Conservation (phyloP, 345 rosid species). For the Turnera subulata region DNA sequence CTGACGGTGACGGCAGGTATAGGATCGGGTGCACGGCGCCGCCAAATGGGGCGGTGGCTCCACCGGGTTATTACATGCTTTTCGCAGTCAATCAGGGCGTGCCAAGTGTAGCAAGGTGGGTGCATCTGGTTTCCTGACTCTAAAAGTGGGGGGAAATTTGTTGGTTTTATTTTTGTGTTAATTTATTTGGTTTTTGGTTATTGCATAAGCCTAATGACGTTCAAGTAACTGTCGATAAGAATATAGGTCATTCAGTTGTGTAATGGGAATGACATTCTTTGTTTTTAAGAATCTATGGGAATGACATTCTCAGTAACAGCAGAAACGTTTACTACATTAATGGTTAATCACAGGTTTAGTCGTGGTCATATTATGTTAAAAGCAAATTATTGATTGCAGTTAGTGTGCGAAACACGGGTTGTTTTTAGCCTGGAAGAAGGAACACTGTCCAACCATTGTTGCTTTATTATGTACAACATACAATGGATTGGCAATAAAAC, state of each 20-base stretch:
- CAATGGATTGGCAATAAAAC: too few relatives aligned
- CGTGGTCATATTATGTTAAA: too few relatives aligned
- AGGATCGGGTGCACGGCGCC: slow-evolving; percentile 70
- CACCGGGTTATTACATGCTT: slow-evolving; percentile 88
- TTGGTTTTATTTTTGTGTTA: neutral
- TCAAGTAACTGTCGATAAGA: neutral
- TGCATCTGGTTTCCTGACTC: slow-evolving; percentile 48
- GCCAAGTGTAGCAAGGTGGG: slow-evolving; percentile 87
- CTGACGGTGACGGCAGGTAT: slow-evolving; percentile 43
- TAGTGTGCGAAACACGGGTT: too few relatives aligned
- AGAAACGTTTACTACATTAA: too few relatives aligned
- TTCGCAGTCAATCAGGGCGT: slow-evolving; percentile 83
- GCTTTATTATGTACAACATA: too few relatives aligned
- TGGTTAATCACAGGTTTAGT: too few relatives aligned
- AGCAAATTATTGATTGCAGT: too few relatives aligned
- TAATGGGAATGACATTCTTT: neutral
- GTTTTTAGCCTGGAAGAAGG: too few relatives aligned
- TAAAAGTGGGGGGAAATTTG: slow-evolving; percentile 2
- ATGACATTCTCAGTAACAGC: too few relatives aligned
- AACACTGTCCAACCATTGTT: too few relatives aligned
- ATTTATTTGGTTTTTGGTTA: neutral
- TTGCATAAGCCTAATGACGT: neutral
- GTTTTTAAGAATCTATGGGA: too few relatives aligned
- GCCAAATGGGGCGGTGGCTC: slow-evolving; percentile 66
- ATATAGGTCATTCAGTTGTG: neutral